phyloP scores from a whole-genome alignment of 768 basidiomycete species.

The Agrocybe chaxingu region DNA sequence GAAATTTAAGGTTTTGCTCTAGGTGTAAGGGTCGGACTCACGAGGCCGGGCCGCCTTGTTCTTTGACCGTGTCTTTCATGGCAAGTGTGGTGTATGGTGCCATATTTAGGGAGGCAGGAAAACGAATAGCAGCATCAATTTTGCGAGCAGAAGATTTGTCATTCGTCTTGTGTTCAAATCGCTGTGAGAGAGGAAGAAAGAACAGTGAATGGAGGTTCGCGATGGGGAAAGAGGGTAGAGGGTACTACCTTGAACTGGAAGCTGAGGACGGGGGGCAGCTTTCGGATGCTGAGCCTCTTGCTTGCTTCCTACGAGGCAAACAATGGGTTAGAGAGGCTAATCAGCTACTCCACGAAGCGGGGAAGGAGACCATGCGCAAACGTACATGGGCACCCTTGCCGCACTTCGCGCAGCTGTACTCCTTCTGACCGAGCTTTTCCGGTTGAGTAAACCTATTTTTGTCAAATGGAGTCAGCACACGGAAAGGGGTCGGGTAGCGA shows the following conservation, averaged over 20 bases:
- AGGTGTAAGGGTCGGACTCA: constrained; percentile 17
- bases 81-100: constrained; percentile 74
- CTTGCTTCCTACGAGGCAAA: constrained; percentile 57
- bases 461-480: background rate
- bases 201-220: background rate
- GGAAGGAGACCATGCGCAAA: constrained; percentile 4
- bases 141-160: constrained; percentile 78
- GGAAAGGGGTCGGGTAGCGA: constrained; percentile 8
- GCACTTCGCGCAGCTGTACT: constrained; percentile 84
- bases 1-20: background rate
- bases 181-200: constrained; percentile 41
- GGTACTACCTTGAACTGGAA: constrained; percentile 87
- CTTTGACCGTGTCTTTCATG: constrained; percentile 50
- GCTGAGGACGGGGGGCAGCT: constrained; percentile 84
- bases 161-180: constrained; percentile 84
- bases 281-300: constrained; percentile 81
- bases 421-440: constrained; percentile 79
- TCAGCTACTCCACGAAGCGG: background rate
- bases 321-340: background rate
- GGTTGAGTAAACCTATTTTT: constrained; percentile 72
- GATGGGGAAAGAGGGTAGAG: background rate
- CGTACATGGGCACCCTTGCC: constrained; percentile 63
- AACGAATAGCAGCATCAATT: constrained; percentile 78
- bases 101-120: constrained; percentile 87
- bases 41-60: constrained; percentile 25